Base-by-base conservation (phyloP, 352 stramenopile genomes). In the Phytophthora cryptogea region DNA sequence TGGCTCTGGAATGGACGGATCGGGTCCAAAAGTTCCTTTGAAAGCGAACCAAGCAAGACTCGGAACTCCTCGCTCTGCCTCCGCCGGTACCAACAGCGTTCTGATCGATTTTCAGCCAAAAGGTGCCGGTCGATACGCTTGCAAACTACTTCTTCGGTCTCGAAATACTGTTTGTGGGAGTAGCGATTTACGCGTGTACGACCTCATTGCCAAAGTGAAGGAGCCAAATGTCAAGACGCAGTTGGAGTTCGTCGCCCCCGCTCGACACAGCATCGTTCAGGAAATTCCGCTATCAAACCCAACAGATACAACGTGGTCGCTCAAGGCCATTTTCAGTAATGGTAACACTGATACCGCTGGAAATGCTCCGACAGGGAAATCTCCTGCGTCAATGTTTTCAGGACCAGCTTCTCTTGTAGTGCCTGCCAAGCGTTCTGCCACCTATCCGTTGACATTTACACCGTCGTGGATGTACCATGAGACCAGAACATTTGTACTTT, bases 261-360 rank as follows among this genome's bases (percentile, higher is more conserved):
- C 93, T 6, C 60, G 92, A 0, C 88, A 97, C 60, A 92, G 58
- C 17, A 96, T 97, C 40, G 70, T 89, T 0, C 93, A 98, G 53
- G 86, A 96, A 30, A 96, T 98, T 27, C 93, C 93, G 8, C 66
- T 98, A 1, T 80, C 83, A 9, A 98, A 98, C 51, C 89, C 83
- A 4, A 92, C 87, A 0, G 83, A 95, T 20, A 68, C 77, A n/a
- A 61, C 72, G 3, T 98, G 93, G 93, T 84, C 63, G 4, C 78
- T 98, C 7, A 79, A 81, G 8, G 87, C 85, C 5, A 60, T 74
- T 23, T 89, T 96, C 54, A 66, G 63, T 14, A 46, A 45, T 61
- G 50, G 43, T 5, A 70, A 50, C 17, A 54, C n/a, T 16, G 72
- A 62, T 11, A 68, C 7, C 4, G 39, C 10, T 23, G 17, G 16